These are phyloP conservation scores for Nannochloropsis oceanica DNA, from an alignment of 108 stramenopile genomes.

Conservation along the genomic window DNA sequence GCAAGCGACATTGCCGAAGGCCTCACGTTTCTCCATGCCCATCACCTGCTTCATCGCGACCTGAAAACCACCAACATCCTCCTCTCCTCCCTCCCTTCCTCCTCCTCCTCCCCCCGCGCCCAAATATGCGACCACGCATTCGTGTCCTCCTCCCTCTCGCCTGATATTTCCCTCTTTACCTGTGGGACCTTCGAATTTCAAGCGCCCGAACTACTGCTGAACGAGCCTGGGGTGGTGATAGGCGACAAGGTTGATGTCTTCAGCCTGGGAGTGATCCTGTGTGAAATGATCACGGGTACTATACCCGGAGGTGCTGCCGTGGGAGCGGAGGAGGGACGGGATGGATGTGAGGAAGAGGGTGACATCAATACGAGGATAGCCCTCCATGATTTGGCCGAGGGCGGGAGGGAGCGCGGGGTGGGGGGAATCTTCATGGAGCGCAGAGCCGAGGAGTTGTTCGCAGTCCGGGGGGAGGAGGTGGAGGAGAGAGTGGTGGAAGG, in stretches of 20 bases:
- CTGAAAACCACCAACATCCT: constrained; percentile 37
- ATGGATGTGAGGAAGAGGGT: too few species aligned
- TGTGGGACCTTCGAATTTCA: background rate
- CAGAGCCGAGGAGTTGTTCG: background rate
- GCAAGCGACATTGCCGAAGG: constrained; percentile 29
- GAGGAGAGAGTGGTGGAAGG: background rate
- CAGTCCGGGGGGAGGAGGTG: background rate
- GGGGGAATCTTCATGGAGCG: background rate
- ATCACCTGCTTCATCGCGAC: constrained; percentile 36
- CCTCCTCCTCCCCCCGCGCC: background rate
- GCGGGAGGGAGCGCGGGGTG: background rate
- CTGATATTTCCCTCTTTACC: background rate
- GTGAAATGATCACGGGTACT: background rate
- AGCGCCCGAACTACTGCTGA: background rate
- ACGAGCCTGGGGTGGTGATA: background rate
- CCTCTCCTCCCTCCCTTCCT: background rate
- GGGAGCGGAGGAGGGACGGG: too few species aligned
- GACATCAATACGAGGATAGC: too few species aligned
- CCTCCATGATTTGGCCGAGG: background rate
- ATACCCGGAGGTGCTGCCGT: background rate
- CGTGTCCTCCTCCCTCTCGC: background rate
- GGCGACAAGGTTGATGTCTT: background rate
- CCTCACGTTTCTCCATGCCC: constrained; percentile 32
- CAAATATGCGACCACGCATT: background rate
- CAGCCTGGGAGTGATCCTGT: background rate